Percentiles rank a stretch among this genome's conserved stretches.
Evolutionary conservation across 2,329 filamentous ascomycete genomes (phyloP).

Genomic region (Aureobasidium sp.): DNA sequence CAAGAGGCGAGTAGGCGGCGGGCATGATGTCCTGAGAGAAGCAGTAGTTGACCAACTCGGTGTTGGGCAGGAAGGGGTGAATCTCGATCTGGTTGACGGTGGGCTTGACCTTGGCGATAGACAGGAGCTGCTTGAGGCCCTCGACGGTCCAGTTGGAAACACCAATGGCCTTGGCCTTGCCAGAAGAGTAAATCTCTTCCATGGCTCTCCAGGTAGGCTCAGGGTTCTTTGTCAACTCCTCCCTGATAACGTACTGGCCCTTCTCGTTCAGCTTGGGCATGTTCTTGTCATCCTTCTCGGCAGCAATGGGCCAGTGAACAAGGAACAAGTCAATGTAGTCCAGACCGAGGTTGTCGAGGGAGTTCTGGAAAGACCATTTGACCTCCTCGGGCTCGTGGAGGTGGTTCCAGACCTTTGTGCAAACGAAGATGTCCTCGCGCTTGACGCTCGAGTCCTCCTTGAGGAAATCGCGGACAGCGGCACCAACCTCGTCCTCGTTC

Average conservation of each 20-base stretch:
- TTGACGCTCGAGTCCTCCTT: constrained; percentile 38
- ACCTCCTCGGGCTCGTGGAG: constrained; percentile 36
- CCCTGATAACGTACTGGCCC: constrained; percentile 55
- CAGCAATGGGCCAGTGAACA: constrained; percentile 39
- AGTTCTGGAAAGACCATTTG: constrained; percentile 28
- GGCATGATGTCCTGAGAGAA: constrained; percentile 49
- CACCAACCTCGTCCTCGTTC: constrained; percentile 47
- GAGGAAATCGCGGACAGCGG: constrained; percentile 48
- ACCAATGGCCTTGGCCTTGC: constrained; percentile 47
- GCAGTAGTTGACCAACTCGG: constrained; percentile 50
- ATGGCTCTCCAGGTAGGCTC: constrained; percentile 55
- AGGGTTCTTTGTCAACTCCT: constrained; percentile 58
- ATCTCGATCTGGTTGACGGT: constrained; percentile 43
- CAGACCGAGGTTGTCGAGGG: constrained; percentile 26
- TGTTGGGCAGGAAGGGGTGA: constrained; percentile 55
- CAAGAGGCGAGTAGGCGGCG: constrained; percentile 50
- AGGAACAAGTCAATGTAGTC: constrained; percentile 32
- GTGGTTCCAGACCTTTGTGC: constrained; percentile 48
- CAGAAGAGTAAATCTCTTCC: constrained; percentile 48
- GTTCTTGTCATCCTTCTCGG: constrained; percentile 42
- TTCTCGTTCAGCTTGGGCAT: constrained; percentile 43
- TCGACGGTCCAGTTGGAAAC: constrained; percentile 45
- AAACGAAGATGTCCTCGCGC: constrained; percentile 44
- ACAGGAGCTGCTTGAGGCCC: constrained; percentile 36
- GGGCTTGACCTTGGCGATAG: constrained; percentile 34